A percentile compares a stretch with the other conserved stretches of the same genome.
Evolutionary conservation across 1,139 yeast genomes (phyloP).

Genomic region (Sugiyamaella castrensis): DNA sequence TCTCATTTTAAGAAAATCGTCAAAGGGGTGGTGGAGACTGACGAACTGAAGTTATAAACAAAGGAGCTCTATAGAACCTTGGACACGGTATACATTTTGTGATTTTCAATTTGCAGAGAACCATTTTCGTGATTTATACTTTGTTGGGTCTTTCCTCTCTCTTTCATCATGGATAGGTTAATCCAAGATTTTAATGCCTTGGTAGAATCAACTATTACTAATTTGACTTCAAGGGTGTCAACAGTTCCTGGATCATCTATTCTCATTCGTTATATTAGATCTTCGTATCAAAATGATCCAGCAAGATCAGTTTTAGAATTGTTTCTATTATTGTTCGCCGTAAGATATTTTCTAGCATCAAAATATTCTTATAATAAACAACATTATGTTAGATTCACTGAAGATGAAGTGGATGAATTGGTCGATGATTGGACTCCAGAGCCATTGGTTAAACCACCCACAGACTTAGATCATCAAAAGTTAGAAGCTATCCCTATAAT

Average conservation of each 20-base stretch:
- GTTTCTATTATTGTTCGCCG: conserved; percentile 74
- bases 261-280: conserved; percentile 69
- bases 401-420: conserved; percentile 74
- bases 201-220: conserved; percentile 15
- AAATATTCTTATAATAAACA: conserved; percentile 77
- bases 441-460: conserved; percentile 61
- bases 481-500: conserved; percentile 61
- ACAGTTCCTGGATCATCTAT: conserved; percentile 74
- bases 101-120: no score
- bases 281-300: conserved; percentile 95
- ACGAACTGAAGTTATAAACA: no score
- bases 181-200: conserved; percentile 19
- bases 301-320: conserved; percentile 81
- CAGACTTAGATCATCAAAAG: conserved; percentile 58
- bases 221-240: conserved; percentile 10
- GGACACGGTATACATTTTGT: no score
- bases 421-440: conserved; percentile 91
- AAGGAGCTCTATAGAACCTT: no score
- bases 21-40: no score
- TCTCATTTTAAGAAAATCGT: no score
- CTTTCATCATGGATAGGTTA: conserved; percentile 16
- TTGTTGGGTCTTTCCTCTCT: no score
- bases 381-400: conserved; percentile 62
- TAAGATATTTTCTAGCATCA: conserved; percentile 76
- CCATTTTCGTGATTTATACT: no score